Evolutionary conservation across 2,329 filamentous ascomycete species (phyloP).

Genomic region (Fonsecaea erecta): DNA sequence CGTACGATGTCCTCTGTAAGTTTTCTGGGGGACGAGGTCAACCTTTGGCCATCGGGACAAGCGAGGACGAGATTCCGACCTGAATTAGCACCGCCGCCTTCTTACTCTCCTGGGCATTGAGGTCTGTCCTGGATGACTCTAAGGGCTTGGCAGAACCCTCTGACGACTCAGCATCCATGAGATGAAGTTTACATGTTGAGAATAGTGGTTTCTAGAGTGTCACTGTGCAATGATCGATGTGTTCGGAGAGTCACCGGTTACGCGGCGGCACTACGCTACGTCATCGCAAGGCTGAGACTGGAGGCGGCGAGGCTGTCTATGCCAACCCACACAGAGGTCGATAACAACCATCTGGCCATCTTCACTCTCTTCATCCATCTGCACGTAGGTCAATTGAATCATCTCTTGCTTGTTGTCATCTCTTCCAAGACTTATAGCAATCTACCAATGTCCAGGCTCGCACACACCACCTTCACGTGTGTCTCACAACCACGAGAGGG

Average conservation of each 20-base stretch:
- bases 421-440: neutral
- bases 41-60: neutral
- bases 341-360: neutral
- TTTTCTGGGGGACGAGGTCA: conserved; percentile 56
- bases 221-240: neutral
- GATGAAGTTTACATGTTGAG: neutral
- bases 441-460: neutral
- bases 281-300: conserved; percentile 9
- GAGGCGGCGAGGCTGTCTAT: neutral
- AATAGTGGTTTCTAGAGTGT: neutral
- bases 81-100: conserved; percentile 31
- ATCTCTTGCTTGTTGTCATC: neutral
- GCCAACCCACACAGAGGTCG: neutral
- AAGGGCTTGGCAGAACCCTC: neutral
- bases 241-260: neutral
- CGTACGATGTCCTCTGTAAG: conserved; percentile 76
- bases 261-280: neutral
- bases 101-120: conserved; percentile 25
- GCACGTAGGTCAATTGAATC: neutral
- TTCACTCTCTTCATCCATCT: neutral
- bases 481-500: neutral
- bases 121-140: neutral
- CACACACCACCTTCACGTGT: neutral
- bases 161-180: neutral
- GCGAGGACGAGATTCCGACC: neutral